Percentiles rank a stretch among this genome's conserved stretches.
These are phyloP conservation scores for Colletotrichum higginsianum DNA, from an alignment of 2,329 filamentous ascomycete species.

Conservation along the genomic window DNA sequence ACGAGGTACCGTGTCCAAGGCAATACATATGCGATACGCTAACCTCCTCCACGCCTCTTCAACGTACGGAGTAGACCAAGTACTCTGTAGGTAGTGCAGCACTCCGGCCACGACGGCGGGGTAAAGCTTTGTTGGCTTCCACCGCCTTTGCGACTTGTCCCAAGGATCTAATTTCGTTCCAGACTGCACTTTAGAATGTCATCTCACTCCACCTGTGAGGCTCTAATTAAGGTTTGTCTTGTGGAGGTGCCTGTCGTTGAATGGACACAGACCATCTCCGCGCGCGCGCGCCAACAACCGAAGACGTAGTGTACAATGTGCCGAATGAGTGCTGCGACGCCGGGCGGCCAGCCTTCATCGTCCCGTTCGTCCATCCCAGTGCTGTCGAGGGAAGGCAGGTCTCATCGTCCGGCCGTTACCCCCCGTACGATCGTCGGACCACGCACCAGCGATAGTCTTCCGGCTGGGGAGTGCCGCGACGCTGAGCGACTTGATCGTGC, in stretches of 20 bases:
- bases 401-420: background rate
- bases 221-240: constrained; percentile 36
- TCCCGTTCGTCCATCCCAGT: background rate
- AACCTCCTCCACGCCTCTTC: too few species aligned
- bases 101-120: constrained; percentile 13
- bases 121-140: constrained; percentile 17
- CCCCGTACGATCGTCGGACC: background rate
- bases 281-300: too few species aligned
- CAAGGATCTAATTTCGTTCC: background rate
- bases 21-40: too few species aligned
- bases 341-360: background rate
- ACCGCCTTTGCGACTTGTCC: background rate
- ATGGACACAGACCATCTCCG: constrained; percentile 25
- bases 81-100: too few species aligned
- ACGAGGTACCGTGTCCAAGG: too few species aligned
- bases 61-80: too few species aligned
- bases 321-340: background rate
- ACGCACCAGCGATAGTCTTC: background rate
- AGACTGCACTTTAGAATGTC: constrained; percentile 9
- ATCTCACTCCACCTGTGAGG: constrained; percentile 25
- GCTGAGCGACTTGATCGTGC: background rate
- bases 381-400: background rate
- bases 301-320: background rate
- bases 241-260: constrained; percentile 26
- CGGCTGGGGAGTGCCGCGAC: background rate